phyloP scores from a whole-genome alignment of 2,329 filamentous ascomycete genomes.

The Helminthosporium solani region DNA sequence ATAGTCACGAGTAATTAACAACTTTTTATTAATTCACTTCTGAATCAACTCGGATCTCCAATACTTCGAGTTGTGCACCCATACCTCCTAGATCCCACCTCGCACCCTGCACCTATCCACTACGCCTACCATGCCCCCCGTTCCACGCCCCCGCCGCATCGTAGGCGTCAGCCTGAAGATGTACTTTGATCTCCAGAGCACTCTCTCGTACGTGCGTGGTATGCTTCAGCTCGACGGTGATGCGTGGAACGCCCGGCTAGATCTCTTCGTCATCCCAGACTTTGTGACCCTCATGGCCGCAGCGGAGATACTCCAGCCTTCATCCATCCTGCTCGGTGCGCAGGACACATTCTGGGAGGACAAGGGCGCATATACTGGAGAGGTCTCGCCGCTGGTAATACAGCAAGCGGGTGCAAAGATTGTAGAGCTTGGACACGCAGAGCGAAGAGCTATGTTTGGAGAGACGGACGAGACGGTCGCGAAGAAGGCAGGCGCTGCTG shows the following conservation, averaged over 20 bases:
- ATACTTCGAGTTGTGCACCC: too few species aligned
- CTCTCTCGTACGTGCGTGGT: slow-evolving; percentile 51
- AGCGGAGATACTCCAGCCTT: slow-evolving; percentile 51
- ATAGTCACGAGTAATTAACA: too few species aligned
- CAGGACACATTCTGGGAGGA: slow-evolving; percentile 74
- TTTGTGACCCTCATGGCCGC: slow-evolving; percentile 66
- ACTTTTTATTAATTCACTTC: too few species aligned
- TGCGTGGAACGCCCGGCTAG: slow-evolving; percentile 56
- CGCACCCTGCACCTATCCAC: background rate
- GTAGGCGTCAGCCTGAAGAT: slow-evolving; percentile 76
- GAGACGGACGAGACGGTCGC: slow-evolving; percentile 71
- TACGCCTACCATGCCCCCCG: slow-evolving; percentile 28
- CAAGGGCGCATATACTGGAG: slow-evolving; percentile 73
- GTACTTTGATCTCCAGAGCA: slow-evolving; percentile 71
- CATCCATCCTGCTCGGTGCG: slow-evolving; percentile 65
- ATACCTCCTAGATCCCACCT: background rate
- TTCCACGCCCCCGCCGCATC: slow-evolving; percentile 57
- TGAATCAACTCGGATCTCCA: too few species aligned
- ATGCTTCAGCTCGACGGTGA: slow-evolving; percentile 52
- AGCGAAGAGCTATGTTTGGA: slow-evolving; percentile 68
- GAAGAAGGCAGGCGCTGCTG: slow-evolving; percentile 68
- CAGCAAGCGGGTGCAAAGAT: slow-evolving; percentile 67
- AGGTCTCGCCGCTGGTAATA: slow-evolving; percentile 69
- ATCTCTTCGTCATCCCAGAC: slow-evolving; percentile 78
- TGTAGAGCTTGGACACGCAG: slow-evolving; percentile 79